Evolutionary conservation across 257 asterid species (phyloP).

Genomic region (Verbascum thapsus): DNA sequence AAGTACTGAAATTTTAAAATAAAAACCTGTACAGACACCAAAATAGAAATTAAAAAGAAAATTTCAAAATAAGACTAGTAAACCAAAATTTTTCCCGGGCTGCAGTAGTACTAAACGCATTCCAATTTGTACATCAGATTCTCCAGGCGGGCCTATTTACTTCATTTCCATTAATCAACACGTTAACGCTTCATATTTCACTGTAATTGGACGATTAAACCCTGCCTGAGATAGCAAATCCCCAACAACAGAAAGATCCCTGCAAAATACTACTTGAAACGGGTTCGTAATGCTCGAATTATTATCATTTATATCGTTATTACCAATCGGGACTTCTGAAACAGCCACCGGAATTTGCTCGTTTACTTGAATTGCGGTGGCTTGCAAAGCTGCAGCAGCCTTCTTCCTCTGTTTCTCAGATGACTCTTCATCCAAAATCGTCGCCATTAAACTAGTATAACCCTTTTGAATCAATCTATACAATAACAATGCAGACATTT

Average conservation of each 20-base stretch:
- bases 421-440: slow-evolving; percentile 71
- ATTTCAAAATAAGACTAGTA: slow-evolving; percentile 25
- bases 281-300: slow-evolving; percentile 42
- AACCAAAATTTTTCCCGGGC: slow-evolving; percentile 55
- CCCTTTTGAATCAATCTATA: slow-evolving; percentile 96
- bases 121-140: slow-evolving; percentile 51
- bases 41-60: slow-evolving; percentile 14
- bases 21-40: slow-evolving; percentile 47
- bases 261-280: slow-evolving; percentile 84
- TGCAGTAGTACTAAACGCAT: slow-evolving; percentile 30
- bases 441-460: slow-evolving; percentile 54
- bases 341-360: slow-evolving; percentile 24
- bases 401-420: slow-evolving; percentile 69
- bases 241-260: slow-evolving; percentile 83
- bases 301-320: slow-evolving; percentile 29
- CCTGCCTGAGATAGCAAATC: slow-evolving; percentile 70
- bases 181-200: slow-evolving; percentile 83
- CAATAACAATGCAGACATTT: slow-evolving; percentile 69
- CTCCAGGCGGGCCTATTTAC: slow-evolving; percentile 48
- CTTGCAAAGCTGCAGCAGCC: slow-evolving; percentile 51
- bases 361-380: slow-evolving; percentile 38
- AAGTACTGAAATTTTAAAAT: slow-evolving; percentile 33
- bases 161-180: slow-evolving; percentile 44
- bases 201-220: slow-evolving; percentile 71
- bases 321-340: neutral